Base-by-base conservation (phyloP, 2,329 filamentous ascomycete species). In the Diaporthe nobilis region DNA sequence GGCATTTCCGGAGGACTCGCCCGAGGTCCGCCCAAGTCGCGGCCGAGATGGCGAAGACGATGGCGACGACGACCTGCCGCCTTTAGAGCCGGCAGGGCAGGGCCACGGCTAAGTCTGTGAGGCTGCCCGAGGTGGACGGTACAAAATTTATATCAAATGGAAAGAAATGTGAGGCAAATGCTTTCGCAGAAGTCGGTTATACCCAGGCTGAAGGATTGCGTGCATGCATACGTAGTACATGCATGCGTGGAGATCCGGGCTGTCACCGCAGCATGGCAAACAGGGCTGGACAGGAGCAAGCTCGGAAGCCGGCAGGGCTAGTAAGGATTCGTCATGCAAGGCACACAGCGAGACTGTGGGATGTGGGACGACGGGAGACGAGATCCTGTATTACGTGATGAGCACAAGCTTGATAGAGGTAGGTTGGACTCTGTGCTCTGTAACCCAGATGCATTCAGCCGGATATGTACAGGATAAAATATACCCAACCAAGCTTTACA, bases 291-390 rank as follows among this genome's bases (percentile, higher is more conserved):
- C 12, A n/a, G 3, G 31, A 22, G 39, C 53, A 34, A 39, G 20
- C 61, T 63, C 71, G 71, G 74, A 51, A 74, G 47, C 55, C 74
- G 74, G 74, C 71, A 65, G 51, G 37, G 13, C 39, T 68, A 73
- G 51, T 61, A 67, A 75, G 70, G 74, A 67, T 72, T 39, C 10
- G 71, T 55, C 34, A 63, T 73, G 71, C 71, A 73, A 73, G 58
- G 58, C 58, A 73, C 58, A 25, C 25, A 25, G n/a, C 42, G 42
- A 67, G 47, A n/a, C 12, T 37, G 68, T 71, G 44, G 47, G 28
- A 39, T 51, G 70, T 72, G 47, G 65, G 44, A 39, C 65, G 31
- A 34, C 61, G 17, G n/a, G 20, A 49, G 22, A 10, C 15, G 15
- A 47, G 37, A 63, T 44, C 13, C 31, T 53, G 65, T 68, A 51